Evolutionary conservation across 805 yeast species (phyloP).

Genomic region (Jamesozyma piceae): DNA sequence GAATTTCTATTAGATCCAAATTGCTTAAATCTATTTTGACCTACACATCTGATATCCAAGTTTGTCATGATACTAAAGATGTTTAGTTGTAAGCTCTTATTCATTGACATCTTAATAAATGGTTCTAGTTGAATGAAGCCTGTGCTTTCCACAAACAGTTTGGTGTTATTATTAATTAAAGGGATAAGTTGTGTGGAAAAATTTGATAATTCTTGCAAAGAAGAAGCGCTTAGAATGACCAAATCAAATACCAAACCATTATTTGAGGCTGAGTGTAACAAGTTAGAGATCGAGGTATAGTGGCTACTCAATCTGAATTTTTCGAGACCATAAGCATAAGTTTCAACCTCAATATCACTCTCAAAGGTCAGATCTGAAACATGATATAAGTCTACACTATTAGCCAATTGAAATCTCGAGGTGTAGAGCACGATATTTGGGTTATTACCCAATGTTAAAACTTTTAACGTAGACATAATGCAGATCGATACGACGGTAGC

Average conservation of each 20-base stretch:
- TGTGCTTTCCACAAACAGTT: conserved; percentile 57
- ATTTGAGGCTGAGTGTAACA: conserved; percentile 7
- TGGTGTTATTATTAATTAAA: conserved; percentile 36
- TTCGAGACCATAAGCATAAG: conserved; percentile 23
- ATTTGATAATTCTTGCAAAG: conserved; percentile 43
- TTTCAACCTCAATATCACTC: conserved; percentile 17
- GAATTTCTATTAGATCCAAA: conserved; percentile 29
- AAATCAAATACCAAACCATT: conserved; percentile 32
- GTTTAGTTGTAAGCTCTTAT: conserved; percentile 31
- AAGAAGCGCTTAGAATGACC: conserved; percentile 38
- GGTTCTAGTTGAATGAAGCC: conserved; percentile 69
- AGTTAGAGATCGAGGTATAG: conserved; percentile 20
- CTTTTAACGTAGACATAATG: conserved; percentile 20
- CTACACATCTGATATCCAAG: conserved; percentile 41
- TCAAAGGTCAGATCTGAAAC: conserved; percentile 21
- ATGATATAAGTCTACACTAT: conserved; percentile 28
- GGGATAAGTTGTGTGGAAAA: conserved; percentile 33
- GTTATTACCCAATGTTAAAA: conserved; percentile 24
- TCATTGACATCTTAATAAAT: conserved; percentile 42
- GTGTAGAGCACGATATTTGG: conserved; percentile 26
- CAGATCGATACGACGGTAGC: neutral
- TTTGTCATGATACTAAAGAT: conserved; percentile 55
- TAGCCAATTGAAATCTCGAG: conserved; percentile 29
- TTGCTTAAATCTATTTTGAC: conserved; percentile 28
- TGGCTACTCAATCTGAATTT: conserved; percentile 16